Percentiles rank a stretch among this genome's conserved stretches.
phyloP scores from a whole-genome alignment of 116 monocot genomes.

The Trichopus zeylanicus region DNA sequence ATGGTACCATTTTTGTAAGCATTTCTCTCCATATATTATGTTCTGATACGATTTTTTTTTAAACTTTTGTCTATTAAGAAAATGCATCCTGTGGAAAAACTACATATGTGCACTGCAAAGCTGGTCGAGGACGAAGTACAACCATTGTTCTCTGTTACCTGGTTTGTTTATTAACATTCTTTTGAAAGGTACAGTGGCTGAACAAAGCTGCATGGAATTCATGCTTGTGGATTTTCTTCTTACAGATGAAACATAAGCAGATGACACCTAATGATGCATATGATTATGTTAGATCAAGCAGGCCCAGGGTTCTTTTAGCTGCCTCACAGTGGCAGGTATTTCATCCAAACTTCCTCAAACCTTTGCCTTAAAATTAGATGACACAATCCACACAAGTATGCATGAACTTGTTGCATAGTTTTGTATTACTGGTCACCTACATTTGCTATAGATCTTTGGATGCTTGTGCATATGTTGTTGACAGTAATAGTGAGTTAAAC shows the following conservation, averaged over 20 bases:
- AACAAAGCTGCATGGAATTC: neutral
- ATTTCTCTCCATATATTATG: neutral
- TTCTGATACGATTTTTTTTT: neutral
- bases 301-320: constrained; percentile 92
- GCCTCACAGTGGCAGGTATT: constrained; percentile 83
- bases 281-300: constrained; percentile 56
- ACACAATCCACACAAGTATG: too few species aligned
- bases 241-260: constrained; percentile 67
- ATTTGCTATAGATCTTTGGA: too few species aligned
- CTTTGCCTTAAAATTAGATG: too few species aligned
- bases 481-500: too few species aligned
- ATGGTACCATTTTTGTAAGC: too few species aligned
- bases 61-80: constrained; percentile 21
- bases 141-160: constrained; percentile 75
- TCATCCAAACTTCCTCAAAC: neutral
- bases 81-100: constrained; percentile 43
- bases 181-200: too few species aligned
- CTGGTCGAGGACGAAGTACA: constrained; percentile 76
- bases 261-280: constrained; percentile 82
- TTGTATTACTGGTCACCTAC: too few species aligned
- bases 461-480: too few species aligned
- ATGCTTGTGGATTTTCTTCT: constrained; percentile 1
- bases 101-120: constrained; percentile 84
- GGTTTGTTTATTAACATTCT: constrained; percentile 19
- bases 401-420: too few species aligned